A percentile compares a stretch with the other conserved stretches of the same genome.
Conservation (phyloP, 768 basidiomycete species). For the Russula foetens region DNA sequence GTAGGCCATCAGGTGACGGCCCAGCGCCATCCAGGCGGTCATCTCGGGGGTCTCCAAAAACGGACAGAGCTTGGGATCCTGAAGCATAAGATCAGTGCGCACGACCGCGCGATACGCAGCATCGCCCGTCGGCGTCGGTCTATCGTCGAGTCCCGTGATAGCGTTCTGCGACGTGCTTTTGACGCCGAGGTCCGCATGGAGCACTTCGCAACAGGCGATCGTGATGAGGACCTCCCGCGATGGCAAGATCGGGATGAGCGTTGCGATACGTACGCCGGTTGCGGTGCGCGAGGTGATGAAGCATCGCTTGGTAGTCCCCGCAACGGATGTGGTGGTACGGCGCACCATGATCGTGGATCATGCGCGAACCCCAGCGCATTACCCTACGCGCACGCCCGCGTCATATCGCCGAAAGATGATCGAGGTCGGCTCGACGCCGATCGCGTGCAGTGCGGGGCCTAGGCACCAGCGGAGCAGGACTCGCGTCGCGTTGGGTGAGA, state of each 20-base stretch:
- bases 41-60: slow-evolving; percentile 46
- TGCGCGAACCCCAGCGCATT: slow-evolving; percentile 30
- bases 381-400: slow-evolving; percentile 32
- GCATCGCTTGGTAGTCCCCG: slow-evolving; percentile 35
- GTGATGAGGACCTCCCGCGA: slow-evolving; percentile 25
- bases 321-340: slow-evolving; percentile 38
- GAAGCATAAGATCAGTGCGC: slow-evolving; percentile 36
- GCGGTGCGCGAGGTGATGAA: slow-evolving; percentile 28
- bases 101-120: slow-evolving; percentile 53
- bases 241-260: slow-evolving; percentile 26
- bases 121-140: slow-evolving; percentile 47
- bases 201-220: slow-evolving; percentile 29
- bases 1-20: slow-evolving; percentile 38
- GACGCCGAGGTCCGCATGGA: slow-evolving; percentile 32
- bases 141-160: slow-evolving; percentile 38
- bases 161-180: slow-evolving; percentile 44
- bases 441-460: slow-evolving; percentile 24
- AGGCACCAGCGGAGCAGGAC: slow-evolving; percentile 34
- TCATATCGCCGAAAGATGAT: slow-evolving; percentile 32
- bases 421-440: slow-evolving; percentile 31
- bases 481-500: slow-evolving; percentile 34
- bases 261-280: slow-evolving; percentile 26
- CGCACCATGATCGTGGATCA: slow-evolving; percentile 28
- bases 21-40: slow-evolving; percentile 54
- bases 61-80: slow-evolving; percentile 42